These are phyloP conservation scores for Pestalotiopsis sp. DNA, from an alignment of 2,329 filamentous ascomycete genomes.

Conservation along the genomic window DNA sequence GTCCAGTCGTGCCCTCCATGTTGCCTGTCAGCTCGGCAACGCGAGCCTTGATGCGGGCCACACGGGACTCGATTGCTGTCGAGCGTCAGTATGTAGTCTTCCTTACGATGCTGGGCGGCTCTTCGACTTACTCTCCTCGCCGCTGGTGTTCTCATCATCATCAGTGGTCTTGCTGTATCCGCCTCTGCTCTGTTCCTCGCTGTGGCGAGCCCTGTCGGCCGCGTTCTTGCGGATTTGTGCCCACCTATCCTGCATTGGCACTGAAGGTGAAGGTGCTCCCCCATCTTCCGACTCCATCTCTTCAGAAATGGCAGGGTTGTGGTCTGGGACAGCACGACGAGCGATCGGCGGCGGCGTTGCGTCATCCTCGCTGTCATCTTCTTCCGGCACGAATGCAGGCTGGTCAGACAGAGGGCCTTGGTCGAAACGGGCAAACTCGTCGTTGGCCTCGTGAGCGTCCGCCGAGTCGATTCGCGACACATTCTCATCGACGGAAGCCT, in stretches of 20 bases:
- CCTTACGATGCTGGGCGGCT: too few species aligned
- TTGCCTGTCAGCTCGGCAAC: constrained; percentile 92
- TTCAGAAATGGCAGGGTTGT: constrained; percentile 5
- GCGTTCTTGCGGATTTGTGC: constrained; percentile 96
- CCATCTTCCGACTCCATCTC: constrained; percentile 27
- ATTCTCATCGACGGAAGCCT: constrained; percentile 47
- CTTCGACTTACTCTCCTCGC: constrained; percentile 62
- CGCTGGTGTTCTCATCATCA: constrained; percentile 86
- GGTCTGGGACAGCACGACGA: constrained; percentile 34
- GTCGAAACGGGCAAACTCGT: constrained; percentile 72
- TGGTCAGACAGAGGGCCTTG: constrained; percentile 88
- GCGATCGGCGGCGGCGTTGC: constrained; percentile 55
- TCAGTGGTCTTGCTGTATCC: constrained; percentile 60
- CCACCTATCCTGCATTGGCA: constrained; percentile 76
- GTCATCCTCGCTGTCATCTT: constrained; percentile 50
- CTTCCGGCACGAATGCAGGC: constrained; percentile 76
- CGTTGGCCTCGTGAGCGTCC: constrained; percentile 60
- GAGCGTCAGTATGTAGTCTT: constrained; percentile 24
- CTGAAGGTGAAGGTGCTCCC: constrained; percentile 31
- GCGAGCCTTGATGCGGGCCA: constrained; percentile 95
- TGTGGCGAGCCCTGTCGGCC: constrained; percentile 71
- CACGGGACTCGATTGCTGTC: constrained; percentile 91
- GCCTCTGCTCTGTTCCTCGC: constrained; percentile 65
- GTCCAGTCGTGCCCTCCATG: constrained; percentile 59
- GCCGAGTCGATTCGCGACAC: constrained; percentile 63